These are phyloP conservation scores for Globisporangium middletonii DNA, from an alignment of 352 stramenopile genomes.

Conservation along the genomic window DNA sequence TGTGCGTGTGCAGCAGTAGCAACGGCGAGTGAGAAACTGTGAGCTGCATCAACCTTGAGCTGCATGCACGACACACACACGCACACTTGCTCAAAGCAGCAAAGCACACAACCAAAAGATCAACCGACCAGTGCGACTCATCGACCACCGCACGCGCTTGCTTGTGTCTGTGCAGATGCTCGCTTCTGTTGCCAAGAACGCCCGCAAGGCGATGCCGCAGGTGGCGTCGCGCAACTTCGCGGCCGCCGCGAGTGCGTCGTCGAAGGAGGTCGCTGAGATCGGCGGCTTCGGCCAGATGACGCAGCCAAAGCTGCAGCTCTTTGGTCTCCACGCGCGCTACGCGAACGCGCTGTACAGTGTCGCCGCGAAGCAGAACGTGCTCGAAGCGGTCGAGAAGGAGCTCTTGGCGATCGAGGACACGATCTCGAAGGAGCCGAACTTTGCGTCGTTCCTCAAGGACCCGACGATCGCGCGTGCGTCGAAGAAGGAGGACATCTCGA, in stretches of 20 bases:
- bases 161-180: constrained; percentile 32
- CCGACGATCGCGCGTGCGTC: constrained; percentile 92
- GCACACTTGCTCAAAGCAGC: background rate
- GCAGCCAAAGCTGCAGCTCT: constrained; percentile 92
- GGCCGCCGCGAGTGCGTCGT: constrained; percentile 20
- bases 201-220: constrained; percentile 33
- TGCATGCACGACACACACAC: background rate
- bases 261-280: constrained; percentile 58
- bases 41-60: background rate
- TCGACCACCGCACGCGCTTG: background rate
- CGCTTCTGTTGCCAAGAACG: constrained; percentile 71
- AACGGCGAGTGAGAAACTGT: too few relatives aligned
- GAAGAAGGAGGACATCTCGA: constrained; percentile 92
- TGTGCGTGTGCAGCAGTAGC: too few relatives aligned
- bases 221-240: constrained; percentile 33
- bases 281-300: constrained; percentile 76
- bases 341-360: constrained; percentile 96
- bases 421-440: constrained; percentile 86
- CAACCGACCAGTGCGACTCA: too few relatives aligned
- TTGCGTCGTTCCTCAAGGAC: constrained; percentile 94
- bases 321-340: constrained; percentile 95
- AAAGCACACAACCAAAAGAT: too few relatives aligned
- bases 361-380: constrained; percentile 83
- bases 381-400: constrained; percentile 85
- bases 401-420: constrained; percentile 78